Conservation (phyloP, 441 rosid genomes). For the Gossypium armourianum region DNA sequence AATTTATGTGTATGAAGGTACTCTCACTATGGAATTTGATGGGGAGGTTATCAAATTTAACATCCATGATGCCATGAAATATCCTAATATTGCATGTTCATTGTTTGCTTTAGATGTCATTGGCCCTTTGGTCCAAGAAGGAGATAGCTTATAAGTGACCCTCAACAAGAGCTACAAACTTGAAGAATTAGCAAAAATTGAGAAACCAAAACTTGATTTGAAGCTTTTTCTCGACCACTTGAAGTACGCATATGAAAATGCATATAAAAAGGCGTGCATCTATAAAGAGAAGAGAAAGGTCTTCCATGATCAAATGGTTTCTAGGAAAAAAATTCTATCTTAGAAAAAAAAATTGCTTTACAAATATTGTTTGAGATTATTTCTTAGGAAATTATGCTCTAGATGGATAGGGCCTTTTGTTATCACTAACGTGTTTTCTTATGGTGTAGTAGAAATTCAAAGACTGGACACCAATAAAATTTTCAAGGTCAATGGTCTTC, state of each 20-base stretch:
- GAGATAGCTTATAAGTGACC: too few relatives aligned
- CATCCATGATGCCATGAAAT: neutral
- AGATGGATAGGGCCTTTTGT: neutral
- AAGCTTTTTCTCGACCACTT: too few relatives aligned
- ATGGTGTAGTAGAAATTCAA: neutral
- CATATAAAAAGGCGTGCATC: too few relatives aligned
- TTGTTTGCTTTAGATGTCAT: neutral
- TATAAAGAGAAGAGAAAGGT: too few relatives aligned
- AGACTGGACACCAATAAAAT: neutral
- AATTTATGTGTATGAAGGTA: neutral
- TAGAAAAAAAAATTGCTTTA: neutral
- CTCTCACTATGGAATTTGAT: neutral
- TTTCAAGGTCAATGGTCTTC: neutral
- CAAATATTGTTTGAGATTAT: neutral
- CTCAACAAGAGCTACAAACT: too few relatives aligned
- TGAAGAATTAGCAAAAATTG: too few relatives aligned
- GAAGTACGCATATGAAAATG: too few relatives aligned
- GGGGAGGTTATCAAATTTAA: neutral
- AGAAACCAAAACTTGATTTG: too few relatives aligned
- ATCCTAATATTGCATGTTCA: neutral
- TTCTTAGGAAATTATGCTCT: neutral
- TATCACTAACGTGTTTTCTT: neutral
- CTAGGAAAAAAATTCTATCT: neutral
- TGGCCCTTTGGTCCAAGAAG: neutral
- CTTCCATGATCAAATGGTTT: neutral